Evolutionary conservation across 306 rosid genomes (phyloP), one percentile per base, ranked within the genome.

Genomic region (Dalbergia cochinchinensis): DNA sequence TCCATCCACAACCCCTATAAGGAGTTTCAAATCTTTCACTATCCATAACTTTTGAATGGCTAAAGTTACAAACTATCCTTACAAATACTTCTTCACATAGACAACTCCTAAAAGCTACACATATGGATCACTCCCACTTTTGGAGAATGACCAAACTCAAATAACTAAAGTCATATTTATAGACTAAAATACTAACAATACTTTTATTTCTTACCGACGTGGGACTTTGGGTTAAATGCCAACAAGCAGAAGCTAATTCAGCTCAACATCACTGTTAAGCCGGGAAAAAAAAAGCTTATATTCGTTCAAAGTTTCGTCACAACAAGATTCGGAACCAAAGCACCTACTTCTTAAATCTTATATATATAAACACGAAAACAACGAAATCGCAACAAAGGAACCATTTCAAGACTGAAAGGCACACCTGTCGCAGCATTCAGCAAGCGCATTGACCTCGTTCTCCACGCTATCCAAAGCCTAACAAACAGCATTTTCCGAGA

Each of bases 361-460:
- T 1, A 26, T 26, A 26, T 6, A 74, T 31, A 72, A 76, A 16
- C 39, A 69, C 18, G 42, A 19, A 35, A 69, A 67, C 59, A 71
- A 66, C 12, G 16, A 65, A 76, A 60, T 13, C 33, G 69, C 82
- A 33, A 61, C 71, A 8, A 71, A 35, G 13, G 58, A 65, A 59
- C n/a, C 37, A 3, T 55, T 26, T 57, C 3, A 12, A 47, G 68
- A 74, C 26, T 5, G 19, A 60, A 59, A 66, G n/a, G 11, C 54
- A 20, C 19, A 90, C 94, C 91, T 89, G 68, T 93, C 98, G 79
- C 99, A 95, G 86, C 99, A 89, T 60, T 87, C 90, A 50, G 96
- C 85, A 18, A 95, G 88, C 6, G 86, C 73, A 69, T 82, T 77
- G 10, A 93, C 94, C 87, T 95, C 97, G 19, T 80, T 87, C 89